Percentiles rank a stretch among this genome's conserved stretches.
Evolutionary conservation across 2,329 filamentous ascomycete species (phyloP).

Genomic region (Colletotrichum costaricense): DNA sequence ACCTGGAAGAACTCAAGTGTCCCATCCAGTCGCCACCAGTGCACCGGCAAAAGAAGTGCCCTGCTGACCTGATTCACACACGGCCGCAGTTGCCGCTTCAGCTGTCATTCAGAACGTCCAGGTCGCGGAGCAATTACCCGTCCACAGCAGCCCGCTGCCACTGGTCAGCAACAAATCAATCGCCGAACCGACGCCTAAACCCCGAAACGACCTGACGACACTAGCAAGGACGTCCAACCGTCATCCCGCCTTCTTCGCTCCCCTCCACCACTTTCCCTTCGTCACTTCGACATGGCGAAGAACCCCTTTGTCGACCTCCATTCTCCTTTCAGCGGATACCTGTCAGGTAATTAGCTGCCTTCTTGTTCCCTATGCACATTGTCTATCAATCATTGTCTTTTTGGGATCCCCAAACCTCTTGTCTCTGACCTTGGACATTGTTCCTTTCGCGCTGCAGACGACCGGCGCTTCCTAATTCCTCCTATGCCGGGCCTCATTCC

Average conservation of each 20-base stretch:
- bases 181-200: constrained; percentile 29
- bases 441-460: constrained; percentile 4
- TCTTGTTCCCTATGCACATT: not conserved
- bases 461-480: constrained; percentile 11
- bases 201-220: constrained; percentile 26
- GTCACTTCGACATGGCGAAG: constrained; percentile 26
- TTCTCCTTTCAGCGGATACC: constrained; percentile 19
- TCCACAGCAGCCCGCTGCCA: not conserved
- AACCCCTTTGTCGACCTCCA: constrained; percentile 15
- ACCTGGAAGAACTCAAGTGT: not conserved
- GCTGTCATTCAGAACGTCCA: not conserved
- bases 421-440: constrained; percentile 10
- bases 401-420: not conserved
- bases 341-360: constrained; percentile 22
- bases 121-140: not conserved
- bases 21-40: not conserved
- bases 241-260: constrained; percentile 24
- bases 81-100: not conserved
- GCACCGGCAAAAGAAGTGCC: not conserved
- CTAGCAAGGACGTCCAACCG: constrained; percentile 11
- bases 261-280: constrained; percentile 1
- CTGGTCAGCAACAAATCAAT: constrained; percentile 7
- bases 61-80: not conserved
- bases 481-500: constrained; percentile 34
- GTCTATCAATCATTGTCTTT: not conserved